Conservation (phyloP, 2,329 filamentous ascomycete species). For the Ophiostoma tasmaniense region DNA sequence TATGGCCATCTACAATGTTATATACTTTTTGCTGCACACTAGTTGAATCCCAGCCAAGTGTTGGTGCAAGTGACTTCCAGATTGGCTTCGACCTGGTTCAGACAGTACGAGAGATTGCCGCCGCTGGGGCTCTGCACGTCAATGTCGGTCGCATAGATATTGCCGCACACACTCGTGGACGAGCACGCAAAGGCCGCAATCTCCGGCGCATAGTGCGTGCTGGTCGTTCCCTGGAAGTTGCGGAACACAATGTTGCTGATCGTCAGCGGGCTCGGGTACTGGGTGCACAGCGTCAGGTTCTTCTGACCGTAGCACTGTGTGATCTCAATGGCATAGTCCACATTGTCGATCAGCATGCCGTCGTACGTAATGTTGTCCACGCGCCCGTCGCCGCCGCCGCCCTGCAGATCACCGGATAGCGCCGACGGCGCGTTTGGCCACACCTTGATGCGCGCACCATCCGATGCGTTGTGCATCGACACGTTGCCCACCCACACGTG, state of each 20-base stretch:
- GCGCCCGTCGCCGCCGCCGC: slow-evolving; percentile 50
- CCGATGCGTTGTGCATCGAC: slow-evolving; percentile 25
- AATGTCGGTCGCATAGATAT: slow-evolving; percentile 23
- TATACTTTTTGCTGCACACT: neutral
- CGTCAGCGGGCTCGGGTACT: slow-evolving; percentile 45
- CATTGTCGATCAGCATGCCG: slow-evolving; percentile 46
- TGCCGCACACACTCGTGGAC: slow-evolving; percentile 21
- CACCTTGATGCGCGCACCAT: slow-evolving; percentile 57
- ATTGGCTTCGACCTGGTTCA: slow-evolving; percentile 22
- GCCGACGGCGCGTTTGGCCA: slow-evolving; percentile 29
- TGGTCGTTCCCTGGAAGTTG: slow-evolving; percentile 43
- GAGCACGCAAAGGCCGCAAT: slow-evolving; percentile 25
- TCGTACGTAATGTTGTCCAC: slow-evolving; percentile 56
- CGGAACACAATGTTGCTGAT: slow-evolving; percentile 46
- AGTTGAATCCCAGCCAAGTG: slow-evolving; percentile 17
- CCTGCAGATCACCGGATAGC: slow-evolving; percentile 42
- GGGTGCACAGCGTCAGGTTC: slow-evolving; percentile 52
- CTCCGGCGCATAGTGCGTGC: slow-evolving; percentile 23
- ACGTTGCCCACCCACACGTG: slow-evolving; percentile 46
- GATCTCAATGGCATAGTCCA: slow-evolving; percentile 55
- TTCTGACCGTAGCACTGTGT: slow-evolving; percentile 39
- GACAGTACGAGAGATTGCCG: slow-evolving; percentile 22
- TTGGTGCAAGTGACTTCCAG: slow-evolving; percentile 23
- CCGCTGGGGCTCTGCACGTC: slow-evolving; percentile 24
- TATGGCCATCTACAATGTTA: neutral